Conservation (phyloP, 108 stramenopile species). For the Skeletonema grethae region DNA sequence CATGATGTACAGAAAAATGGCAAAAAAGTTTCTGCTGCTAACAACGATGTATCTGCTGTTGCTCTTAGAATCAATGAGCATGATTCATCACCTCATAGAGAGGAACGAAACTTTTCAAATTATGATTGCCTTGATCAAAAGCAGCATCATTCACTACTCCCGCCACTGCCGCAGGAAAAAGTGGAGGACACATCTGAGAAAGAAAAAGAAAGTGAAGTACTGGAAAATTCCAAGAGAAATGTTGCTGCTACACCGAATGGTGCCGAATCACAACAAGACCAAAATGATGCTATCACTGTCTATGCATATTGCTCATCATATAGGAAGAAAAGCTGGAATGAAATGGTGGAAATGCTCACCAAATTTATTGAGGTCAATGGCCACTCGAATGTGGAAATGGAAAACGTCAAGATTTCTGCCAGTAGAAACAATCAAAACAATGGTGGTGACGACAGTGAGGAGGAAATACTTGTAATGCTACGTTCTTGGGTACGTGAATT, state of each 20-base stretch:
- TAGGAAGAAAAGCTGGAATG: constrained; percentile 13
- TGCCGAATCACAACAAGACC: neutral
- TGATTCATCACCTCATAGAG: neutral
- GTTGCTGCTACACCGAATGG: neutral
- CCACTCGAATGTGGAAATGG: constrained; percentile 9
- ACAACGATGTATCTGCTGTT: neutral
- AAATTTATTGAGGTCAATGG: constrained; percentile 5
- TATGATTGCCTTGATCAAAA: neutral
- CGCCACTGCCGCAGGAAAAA: neutral
- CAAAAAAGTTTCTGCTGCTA: neutral
- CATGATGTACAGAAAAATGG: neutral
- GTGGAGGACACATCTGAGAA: neutral
- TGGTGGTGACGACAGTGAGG: neutral
- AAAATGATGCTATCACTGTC: neutral
- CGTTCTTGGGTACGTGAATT: constrained; percentile 32
- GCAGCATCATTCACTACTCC: neutral
- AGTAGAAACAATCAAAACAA: neutral
- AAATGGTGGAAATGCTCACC: constrained; percentile 10
- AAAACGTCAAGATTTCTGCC: constrained; percentile 4
- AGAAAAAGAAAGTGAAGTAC: neutral
- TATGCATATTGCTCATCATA: constrained; percentile 7
- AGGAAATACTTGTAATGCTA: constrained; percentile 11
- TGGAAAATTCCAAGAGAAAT: constrained; percentile 1
- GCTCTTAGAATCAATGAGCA: neutral
- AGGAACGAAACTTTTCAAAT: neutral